Evolutionary conservation across 2,329 filamentous ascomycete genomes (phyloP).

Genomic region (Pyrenochaeta sp.): DNA sequence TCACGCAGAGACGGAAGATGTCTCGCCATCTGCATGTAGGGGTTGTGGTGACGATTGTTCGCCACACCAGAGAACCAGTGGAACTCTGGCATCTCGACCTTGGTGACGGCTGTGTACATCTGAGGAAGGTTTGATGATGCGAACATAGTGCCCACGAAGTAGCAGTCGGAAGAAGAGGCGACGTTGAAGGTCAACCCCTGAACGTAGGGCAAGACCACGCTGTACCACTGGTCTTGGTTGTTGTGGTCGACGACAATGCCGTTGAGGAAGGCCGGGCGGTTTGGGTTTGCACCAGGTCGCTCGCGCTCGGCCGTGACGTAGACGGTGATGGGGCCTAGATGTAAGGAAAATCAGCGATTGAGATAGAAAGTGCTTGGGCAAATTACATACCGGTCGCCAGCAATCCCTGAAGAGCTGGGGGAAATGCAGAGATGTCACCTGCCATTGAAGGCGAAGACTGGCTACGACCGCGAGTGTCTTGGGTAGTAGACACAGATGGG

Average conservation of each 20-base stretch:
- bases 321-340: constrained; percentile 14
- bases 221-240: constrained; percentile 12
- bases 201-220: constrained; percentile 21
- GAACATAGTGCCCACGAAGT: constrained; percentile 18
- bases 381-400: background rate
- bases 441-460: no score
- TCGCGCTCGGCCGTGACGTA: constrained; percentile 20
- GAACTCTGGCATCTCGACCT: constrained; percentile 56
- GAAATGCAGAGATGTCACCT: background rate
- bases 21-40: constrained; percentile 84
- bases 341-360: background rate
- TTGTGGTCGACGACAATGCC: constrained; percentile 1
- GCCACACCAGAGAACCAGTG: constrained; percentile 70
- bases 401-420: background rate
- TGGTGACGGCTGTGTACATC: constrained; percentile 30
- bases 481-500: no score
- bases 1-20: constrained; percentile 83
- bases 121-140: constrained; percentile 7
- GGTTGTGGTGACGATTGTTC: constrained; percentile 86
- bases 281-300: background rate
- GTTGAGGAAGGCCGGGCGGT: constrained; percentile 21
- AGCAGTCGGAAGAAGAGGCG: constrained; percentile 17
- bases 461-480: no score
- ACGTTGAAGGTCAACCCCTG: constrained; percentile 19
- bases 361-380: background rate